Percentiles rank a stretch among this genome's conserved stretches.
phyloP scores from a whole-genome alignment of 179 eudicot genomes.

The Carnegiea gigantea region DNA sequence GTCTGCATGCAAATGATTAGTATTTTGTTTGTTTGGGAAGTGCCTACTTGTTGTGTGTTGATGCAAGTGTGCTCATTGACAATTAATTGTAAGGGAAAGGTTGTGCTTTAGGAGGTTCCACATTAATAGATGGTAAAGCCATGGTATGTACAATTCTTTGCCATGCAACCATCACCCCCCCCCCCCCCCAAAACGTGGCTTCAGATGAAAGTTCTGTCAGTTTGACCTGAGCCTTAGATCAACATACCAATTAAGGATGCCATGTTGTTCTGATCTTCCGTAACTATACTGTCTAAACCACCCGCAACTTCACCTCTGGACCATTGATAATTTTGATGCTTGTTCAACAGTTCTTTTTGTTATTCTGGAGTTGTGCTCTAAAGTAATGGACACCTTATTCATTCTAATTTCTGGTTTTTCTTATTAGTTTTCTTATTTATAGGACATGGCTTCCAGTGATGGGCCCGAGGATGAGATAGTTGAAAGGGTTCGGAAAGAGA shows the following conservation, averaged over 20 bases:
- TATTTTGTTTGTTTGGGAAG: not conserved
- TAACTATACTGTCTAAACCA: not conserved
- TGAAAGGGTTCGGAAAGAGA: slow-evolving; percentile 49
- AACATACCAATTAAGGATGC: not conserved
- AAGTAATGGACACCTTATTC: not conserved
- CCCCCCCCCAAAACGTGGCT: too few relatives aligned
- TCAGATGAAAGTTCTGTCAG: too few relatives aligned
- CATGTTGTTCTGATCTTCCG: not conserved
- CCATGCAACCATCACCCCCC: too few relatives aligned
- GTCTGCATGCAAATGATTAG: not conserved
- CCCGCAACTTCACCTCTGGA: not conserved
- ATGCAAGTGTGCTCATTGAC: not conserved
- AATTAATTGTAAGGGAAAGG: not conserved
- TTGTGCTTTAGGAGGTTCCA: not conserved
- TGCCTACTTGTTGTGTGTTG: not conserved
- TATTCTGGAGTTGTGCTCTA: not conserved
- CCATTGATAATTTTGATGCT: not conserved
- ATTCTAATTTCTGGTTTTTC: slow-evolving; percentile 11
- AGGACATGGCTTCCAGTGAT: slow-evolving; percentile 71
- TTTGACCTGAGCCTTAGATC: not conserved
- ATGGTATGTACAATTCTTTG: too few relatives aligned
- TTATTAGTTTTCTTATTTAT: slow-evolving; percentile 3
- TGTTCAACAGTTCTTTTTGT: not conserved
- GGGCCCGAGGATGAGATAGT: slow-evolving; percentile 47
- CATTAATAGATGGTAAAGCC: not conserved